Evolutionary conservation across 2,329 filamentous ascomycete genomes (phyloP), one percentile per base, ranked within the genome.

Genomic region (Dactylella cylindrospora): DNA sequence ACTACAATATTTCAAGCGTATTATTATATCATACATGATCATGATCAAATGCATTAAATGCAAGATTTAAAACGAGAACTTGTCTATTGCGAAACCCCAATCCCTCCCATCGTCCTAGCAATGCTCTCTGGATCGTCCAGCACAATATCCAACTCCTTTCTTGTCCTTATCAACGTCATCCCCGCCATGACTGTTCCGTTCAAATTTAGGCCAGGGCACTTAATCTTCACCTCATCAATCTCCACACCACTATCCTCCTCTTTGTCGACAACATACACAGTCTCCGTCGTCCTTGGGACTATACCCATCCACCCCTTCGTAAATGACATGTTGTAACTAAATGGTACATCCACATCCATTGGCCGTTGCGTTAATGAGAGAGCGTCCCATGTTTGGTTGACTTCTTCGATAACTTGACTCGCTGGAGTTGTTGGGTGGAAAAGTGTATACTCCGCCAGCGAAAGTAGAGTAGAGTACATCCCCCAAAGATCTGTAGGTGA

Each of bases 241-340:
- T 43, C 45, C 3, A 35, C 45, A 0, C 45, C 59, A 17, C 51
- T 57, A 8, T 57, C 51, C 39, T 51, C 40, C 0, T 52, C 51
- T 22, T 41, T 39, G 8, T 45, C 57, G 13, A 66, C 47, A 7
- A 59, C 57, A n/a, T 66, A 57, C 2, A 51, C 60, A 0, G 44
- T 57, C 40, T 53, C 52, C 3, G 20, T 41, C 1, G 52, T 62
- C 8, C 66, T 39, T 7, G 66, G 66, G 19, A 66, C 26, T 23
- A 67, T 66, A 6, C 64, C 55, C 35, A 66, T 25, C 65, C 65
- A 67, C 8, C 39, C 47, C n/a, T 25, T 33, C 1, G 51, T 50
- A 36, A 67, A 64, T 4, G 66, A 20, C 25, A 67, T 49, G 29
- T 67, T 67, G 17, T 66, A 67, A 23, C 39, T 47, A 20, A 53